Percentiles rank a stretch among this genome's conserved stretches.
These are phyloP conservation scores for Coprinopsis sp. DNA, from an alignment of 768 basidiomycete species.

Conservation along the genomic window DNA sequence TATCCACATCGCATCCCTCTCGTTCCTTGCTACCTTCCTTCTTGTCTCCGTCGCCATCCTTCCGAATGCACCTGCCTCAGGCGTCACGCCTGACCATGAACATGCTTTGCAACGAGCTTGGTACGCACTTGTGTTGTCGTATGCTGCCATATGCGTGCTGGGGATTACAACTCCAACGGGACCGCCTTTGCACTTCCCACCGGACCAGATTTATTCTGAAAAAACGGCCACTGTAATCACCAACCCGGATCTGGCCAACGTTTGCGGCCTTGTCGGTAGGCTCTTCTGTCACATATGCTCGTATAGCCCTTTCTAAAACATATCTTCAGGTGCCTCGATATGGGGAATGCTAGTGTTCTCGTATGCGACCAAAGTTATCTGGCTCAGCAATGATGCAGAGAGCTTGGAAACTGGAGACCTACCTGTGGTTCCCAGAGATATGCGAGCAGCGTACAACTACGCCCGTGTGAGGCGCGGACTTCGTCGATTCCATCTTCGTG, in stretches of 20 bases:
- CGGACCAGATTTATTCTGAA: slow-evolving; percentile 67
- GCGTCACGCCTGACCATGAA: slow-evolving; percentile 18
- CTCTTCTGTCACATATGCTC: background rate
- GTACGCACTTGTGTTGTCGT: slow-evolving; percentile 49
- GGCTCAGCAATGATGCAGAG: slow-evolving; percentile 70
- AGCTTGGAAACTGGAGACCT: slow-evolving; percentile 85
- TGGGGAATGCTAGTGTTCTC: slow-evolving; percentile 73
- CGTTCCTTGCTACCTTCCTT: slow-evolving; percentile 41
- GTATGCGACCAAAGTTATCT: slow-evolving; percentile 83
- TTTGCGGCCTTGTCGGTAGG: slow-evolving; percentile 57
- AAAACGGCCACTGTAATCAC: slow-evolving; percentile 59
- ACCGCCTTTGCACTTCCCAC: slow-evolving; percentile 69
- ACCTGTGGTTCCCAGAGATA: slow-evolving; percentile 69
- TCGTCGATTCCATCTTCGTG: slow-evolving; percentile 42
- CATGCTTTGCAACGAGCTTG: slow-evolving; percentile 35
- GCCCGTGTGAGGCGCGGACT: slow-evolving; percentile 57
- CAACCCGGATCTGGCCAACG: slow-evolving; percentile 65
- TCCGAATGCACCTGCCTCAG: slow-evolving; percentile 40
- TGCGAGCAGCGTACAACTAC: slow-evolving; percentile 66
- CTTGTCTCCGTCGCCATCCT: slow-evolving; percentile 51
- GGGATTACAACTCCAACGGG: slow-evolving; percentile 60
- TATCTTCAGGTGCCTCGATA: slow-evolving; percentile 45
- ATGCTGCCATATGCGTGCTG: slow-evolving; percentile 37
- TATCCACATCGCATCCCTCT: slow-evolving; percentile 57
- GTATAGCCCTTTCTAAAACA: background rate